A percentile compares a stretch with the other conserved stretches of the same genome.
Evolutionary conservation across 345 rosid species (phyloP).

Genomic region (Sonneratia alba): DNA sequence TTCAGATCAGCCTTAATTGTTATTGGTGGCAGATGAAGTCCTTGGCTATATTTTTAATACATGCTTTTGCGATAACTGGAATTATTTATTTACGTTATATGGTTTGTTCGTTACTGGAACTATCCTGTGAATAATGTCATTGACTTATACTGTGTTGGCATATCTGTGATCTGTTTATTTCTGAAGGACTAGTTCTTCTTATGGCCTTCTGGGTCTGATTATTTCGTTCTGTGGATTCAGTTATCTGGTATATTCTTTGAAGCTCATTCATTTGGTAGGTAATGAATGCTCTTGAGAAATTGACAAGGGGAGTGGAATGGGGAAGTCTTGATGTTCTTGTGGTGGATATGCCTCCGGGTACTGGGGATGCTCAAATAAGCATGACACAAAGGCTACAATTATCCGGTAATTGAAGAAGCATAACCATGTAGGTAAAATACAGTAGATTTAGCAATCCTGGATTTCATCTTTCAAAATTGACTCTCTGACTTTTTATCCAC

Average conservation of each 20-base stretch:
- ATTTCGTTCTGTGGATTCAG: background rate
- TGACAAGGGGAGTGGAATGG: constrained; percentile 60
- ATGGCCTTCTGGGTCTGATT: background rate
- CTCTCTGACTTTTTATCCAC: background rate
- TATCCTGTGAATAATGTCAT: no score
- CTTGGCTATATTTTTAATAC: background rate
- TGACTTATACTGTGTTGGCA: background rate
- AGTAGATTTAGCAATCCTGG: background rate
- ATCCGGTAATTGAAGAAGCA: constrained; percentile 33
- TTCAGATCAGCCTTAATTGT: background rate
- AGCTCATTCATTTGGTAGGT: constrained; percentile 26
- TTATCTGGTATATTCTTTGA: background rate
- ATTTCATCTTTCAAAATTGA: background rate
- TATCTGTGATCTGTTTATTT: background rate
- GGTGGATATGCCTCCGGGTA: constrained; percentile 79
- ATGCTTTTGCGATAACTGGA: no score
- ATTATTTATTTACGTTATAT: no score
- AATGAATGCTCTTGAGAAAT: constrained; percentile 62
- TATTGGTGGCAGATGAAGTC: background rate
- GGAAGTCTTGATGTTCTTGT: constrained; percentile 66
- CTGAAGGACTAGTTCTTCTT: background rate
- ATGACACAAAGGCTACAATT: constrained; percentile 55
- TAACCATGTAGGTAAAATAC: background rate
- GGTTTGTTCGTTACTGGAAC: no score
- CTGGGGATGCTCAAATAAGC: constrained; percentile 64